A percentile compares a stretch with the other conserved stretches of the same genome.
phyloP scores from a whole-genome alignment of 495 filamentous ascomycete genomes.

The Daldinia decipiens region DNA sequence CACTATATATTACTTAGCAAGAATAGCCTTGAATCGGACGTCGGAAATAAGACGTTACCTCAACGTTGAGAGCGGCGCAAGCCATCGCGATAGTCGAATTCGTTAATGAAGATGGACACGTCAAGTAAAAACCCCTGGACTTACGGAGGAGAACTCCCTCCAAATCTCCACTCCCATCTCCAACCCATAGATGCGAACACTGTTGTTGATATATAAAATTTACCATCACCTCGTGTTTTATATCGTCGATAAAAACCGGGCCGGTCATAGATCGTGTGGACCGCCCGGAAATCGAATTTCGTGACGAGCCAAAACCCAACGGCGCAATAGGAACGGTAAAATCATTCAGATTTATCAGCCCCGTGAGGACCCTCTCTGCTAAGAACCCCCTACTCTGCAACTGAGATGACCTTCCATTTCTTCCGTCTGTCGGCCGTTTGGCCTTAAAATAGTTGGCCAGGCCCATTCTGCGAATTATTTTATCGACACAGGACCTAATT shows the following conservation, averaged over 20 bases:
- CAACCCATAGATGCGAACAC: constrained; percentile 75
- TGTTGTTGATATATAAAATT: constrained; percentile 85
- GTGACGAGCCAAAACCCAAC: constrained; percentile 57
- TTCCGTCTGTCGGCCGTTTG: constrained; percentile 51
- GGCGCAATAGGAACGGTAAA: constrained; percentile 60
- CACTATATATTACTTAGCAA: constrained; percentile 56
- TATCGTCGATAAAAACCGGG: constrained; percentile 73
- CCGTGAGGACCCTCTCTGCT: constrained; percentile 40
- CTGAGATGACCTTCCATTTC: constrained; percentile 35
- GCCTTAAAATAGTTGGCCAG: constrained; percentile 70
- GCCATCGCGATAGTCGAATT: constrained; percentile 68
- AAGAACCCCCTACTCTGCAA: constrained; percentile 25
- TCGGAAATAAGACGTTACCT: constrained; percentile 55
- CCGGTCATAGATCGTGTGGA: constrained; percentile 59
- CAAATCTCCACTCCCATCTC: constrained; percentile 68
- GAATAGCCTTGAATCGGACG: neutral
- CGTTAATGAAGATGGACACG: constrained; percentile 70
- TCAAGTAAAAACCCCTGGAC: constrained; percentile 70
- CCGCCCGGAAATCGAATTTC: constrained; percentile 60
- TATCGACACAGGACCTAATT: neutral
- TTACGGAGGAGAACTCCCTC: constrained; percentile 80
- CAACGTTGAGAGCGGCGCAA: constrained; percentile 73
- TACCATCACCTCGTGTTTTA: constrained; percentile 86
- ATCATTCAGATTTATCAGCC: constrained; percentile 42
- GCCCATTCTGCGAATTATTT: constrained; percentile 57